A percentile compares a stretch with the other conserved stretches of the same genome.
Conservation (phyloP, 495 filamentous ascomycete genomes). For the Penicillium ochrochloron region DNA sequence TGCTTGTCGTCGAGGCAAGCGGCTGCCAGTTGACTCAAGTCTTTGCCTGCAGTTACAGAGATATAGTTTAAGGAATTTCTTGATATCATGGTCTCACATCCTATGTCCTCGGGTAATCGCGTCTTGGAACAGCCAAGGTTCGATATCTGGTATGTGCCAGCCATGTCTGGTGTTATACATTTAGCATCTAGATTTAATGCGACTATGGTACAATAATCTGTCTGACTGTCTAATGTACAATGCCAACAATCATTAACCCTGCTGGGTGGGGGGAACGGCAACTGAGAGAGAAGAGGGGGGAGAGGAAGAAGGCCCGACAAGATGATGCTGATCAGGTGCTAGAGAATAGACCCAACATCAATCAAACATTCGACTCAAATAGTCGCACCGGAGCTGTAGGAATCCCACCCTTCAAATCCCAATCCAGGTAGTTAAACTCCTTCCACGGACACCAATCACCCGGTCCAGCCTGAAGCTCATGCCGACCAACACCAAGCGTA, state of each 20-base stretch:
- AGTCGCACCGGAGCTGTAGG: slow-evolving; percentile 34
- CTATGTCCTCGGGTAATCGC: neutral
- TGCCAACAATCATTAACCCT: neutral
- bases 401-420: slow-evolving; percentile 46
- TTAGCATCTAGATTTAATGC: slow-evolving; percentile 10
- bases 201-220: slow-evolving; percentile 11
- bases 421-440: slow-evolving; percentile 24
- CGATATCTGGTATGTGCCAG: neutral
- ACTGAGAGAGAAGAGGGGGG: neutral
- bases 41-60: neutral
- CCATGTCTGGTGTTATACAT: neutral
- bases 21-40: neutral
- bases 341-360: neutral
- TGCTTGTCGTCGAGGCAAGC: neutral
- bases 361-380: slow-evolving; percentile 16
- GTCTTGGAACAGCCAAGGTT: neutral
- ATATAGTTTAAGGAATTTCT: neutral
- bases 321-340: too few relatives aligned
- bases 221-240: slow-evolving; percentile 9
- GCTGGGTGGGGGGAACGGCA: neutral
- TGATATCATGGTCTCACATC: neutral
- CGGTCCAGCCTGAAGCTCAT: slow-evolving; percentile 34
- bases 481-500: slow-evolving; percentile 37
- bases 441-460: slow-evolving; percentile 25
- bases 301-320: neutral